phyloP scores from a whole-genome alignment of 1,284 basidiomycete genomes.

The Volvariella volvacea region DNA sequence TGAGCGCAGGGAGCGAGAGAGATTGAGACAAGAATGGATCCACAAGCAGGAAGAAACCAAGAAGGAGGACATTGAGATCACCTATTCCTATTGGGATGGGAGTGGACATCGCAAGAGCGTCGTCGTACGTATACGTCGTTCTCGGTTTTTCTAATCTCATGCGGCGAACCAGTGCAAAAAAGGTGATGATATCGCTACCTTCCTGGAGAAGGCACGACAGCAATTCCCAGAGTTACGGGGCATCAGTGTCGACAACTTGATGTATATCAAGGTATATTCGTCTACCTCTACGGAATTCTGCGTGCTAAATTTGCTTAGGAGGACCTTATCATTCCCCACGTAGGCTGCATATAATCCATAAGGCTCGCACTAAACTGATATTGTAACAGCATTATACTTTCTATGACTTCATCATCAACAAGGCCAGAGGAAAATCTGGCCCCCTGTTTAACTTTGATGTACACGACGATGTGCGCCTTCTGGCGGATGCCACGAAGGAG shows the following conservation, averaged over 20 bases:
- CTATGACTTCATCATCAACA: slow-evolving; percentile 98
- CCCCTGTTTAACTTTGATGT: slow-evolving; percentile 99
- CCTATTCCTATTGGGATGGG: slow-evolving; percentile 98
- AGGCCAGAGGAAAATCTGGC: slow-evolving; percentile 96
- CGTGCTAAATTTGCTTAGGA: slow-evolving; percentile 45
- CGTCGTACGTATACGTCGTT: slow-evolving; percentile 47
- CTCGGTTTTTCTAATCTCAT: slow-evolving; percentile 1
- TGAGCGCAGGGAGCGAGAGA: slow-evolving; percentile 84
- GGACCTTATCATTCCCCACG: slow-evolving; percentile 92
- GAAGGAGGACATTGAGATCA: slow-evolving; percentile 84
- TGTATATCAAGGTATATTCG: slow-evolving; percentile 88
- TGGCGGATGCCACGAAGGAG: slow-evolving; percentile 94
- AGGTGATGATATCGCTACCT: slow-evolving; percentile 86
- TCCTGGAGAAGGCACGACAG: slow-evolving; percentile 88
- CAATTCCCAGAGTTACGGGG: slow-evolving; percentile 91
- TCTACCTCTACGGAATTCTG: neutral
- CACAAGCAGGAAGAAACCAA: slow-evolving; percentile 85
- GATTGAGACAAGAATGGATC: slow-evolving; percentile 88
- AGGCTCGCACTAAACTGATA: slow-evolving; percentile 8
- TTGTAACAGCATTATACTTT: slow-evolving; percentile 86
- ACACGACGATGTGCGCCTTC: slow-evolving; percentile 93
- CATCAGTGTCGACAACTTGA: slow-evolving; percentile 90
- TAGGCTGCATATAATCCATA: slow-evolving; percentile 22
- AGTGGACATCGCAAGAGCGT: slow-evolving; percentile 94
- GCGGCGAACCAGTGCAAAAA: slow-evolving; percentile 78